Evolutionary conservation across 352 stramenopile species (phyloP), one percentile per base, ranked within the genome.

Genomic region (Phytophthora melonis): DNA sequence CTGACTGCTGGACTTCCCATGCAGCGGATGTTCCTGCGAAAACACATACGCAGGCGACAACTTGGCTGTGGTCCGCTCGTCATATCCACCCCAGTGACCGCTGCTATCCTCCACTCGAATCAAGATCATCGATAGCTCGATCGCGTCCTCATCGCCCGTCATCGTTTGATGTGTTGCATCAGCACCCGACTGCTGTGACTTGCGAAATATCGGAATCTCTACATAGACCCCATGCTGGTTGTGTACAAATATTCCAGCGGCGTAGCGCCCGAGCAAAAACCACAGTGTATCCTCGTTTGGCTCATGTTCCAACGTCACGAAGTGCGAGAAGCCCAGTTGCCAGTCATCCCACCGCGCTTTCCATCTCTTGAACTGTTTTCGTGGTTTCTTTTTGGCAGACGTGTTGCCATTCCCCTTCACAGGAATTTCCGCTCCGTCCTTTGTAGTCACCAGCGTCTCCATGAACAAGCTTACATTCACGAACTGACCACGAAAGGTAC

Each of bases 191-290:
- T 1, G 1, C 30, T 34, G 30, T 34, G 30, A 34, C 30, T 52
- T 52, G 16, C 43, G n/a, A 52, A 63, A 63, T 6, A 53, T 63
- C 30, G 34, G 57, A 14, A 63, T 63, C 39, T 54, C 4, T n/a
- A 54, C 11, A 11, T 63, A 36, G 43, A 36, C 36, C n/a, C n/a
- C n/a, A n/a, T n/a, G n/a, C n/a, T n/a, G n/a, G n/a, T n/a, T n/a
- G n/a, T n/a, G n/a, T n/a, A 19, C 19, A 11, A 53, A 53, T 19
- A 63, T 14, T 2, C 57, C 57, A 36, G 57, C 57, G 34, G 57
- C 57, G 21, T 23, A 36, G 52, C 57, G 57, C 14, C 57, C 57
- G 0, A 63, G 39, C 57, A 63, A 53, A 4, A 36, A 36, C 21
- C 57, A 63, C 36, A 63, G 23, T 36, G 39, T 53, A 8, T 63